Evolutionary conservation across 805 yeast genomes (phyloP), one percentile per base, ranked within the genome.

Genomic region (Priceomyces haplophilus): DNA sequence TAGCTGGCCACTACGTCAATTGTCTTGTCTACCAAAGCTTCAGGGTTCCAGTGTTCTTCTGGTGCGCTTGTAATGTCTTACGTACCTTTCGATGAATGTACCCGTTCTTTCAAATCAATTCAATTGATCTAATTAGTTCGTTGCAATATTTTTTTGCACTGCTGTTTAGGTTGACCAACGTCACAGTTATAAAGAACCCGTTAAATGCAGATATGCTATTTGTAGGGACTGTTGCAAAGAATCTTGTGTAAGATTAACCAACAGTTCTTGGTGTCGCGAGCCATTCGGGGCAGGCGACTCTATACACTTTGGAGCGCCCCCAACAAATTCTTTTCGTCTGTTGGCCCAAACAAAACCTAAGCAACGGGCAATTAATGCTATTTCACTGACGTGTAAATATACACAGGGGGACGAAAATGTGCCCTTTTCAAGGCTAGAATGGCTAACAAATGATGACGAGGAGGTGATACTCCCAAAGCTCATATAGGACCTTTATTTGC

Each of bases 301-400:
- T 19, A 18, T 12, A 18, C 29, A 18, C 25, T 16, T 18, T n/a
- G 10, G 31, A 25, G 38, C 34, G 35, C 43, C 30, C 43, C 43
- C 43, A 41, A 41, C 43, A 41, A 41, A 40, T 35, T 17, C 13
- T 18, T 16, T 23, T 5, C 20, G 16, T 25, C 20, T 40, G 43
- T 41, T 41, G 43, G 43, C 43, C 43, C 43, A 41, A 41, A 40
- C 38, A 41, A 34, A 36, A 27, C 21, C 21, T 41, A 21, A 32
- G 13, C n/a, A 8, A 13, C n/a, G 16, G 36, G 27, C 15, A 16
- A 15, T 19, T 34, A 27, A 41, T 41, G 43, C 43, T 29, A 35
- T 34, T 20, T 17, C 16, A 41, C 37, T 41, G 43, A 41, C 43
- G 43, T 41, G 34, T n/a, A 34, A 8, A 16, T 15, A n/a, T n/a